A percentile compares a stretch with the other conserved stretches of the same genome.
Conservation (phyloP, 2,329 filamentous ascomycete genomes). For the Ambrosiella cleistominuta region DNA sequence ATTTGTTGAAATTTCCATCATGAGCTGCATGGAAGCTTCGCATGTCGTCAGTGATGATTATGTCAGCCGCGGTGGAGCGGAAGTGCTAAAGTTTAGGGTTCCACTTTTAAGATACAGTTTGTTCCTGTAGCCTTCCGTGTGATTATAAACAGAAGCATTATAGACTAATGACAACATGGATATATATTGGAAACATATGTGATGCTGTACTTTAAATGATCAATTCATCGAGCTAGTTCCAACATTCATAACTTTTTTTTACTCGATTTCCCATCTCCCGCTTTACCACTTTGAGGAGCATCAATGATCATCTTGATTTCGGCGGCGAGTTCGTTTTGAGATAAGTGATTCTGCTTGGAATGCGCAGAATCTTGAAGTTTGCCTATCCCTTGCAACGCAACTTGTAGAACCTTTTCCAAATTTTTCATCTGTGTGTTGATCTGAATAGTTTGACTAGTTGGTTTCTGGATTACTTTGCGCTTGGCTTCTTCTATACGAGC, state of each 20-base stretch:
- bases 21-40: background rate
- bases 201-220: too few species aligned
- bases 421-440: background rate
- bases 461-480: background rate
- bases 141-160: too few species aligned
- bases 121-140: too few species aligned
- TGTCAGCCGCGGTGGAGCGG: background rate
- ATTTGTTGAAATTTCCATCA: too few species aligned
- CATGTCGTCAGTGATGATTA: background rate
- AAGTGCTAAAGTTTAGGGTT: background rate
- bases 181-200: too few species aligned
- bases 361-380: slow-evolving; percentile 1
- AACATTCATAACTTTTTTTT: too few species aligned
- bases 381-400: background rate
- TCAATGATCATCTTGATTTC: too few species aligned
- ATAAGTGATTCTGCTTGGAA: background rate
- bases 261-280: too few species aligned
- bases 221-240: too few species aligned
- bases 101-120: background rate
- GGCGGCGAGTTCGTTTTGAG: too few species aligned
- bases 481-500: background rate
- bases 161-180: too few species aligned
- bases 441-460: background rate
- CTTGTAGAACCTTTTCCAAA: background rate
- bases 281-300: too few species aligned